Conservation (phyloP, 2,329 filamentous ascomycete genomes). For the Hypoxylon sp. region DNA sequence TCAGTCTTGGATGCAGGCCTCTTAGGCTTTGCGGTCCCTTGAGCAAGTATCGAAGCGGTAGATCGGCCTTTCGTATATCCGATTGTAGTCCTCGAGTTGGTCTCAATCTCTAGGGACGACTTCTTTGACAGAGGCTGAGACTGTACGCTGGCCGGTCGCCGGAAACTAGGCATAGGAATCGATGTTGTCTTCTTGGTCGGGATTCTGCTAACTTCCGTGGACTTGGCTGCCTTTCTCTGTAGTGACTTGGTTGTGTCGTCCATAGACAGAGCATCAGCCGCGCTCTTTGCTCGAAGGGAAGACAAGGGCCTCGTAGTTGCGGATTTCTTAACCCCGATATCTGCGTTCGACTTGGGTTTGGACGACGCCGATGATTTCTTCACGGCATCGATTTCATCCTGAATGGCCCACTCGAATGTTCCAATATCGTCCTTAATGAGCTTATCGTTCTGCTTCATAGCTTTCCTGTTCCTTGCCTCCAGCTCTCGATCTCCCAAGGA, state of each 20-base stretch:
- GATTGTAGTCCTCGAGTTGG: slow-evolving; percentile 80
- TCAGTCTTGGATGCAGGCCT: slow-evolving; percentile 32
- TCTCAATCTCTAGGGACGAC: slow-evolving; percentile 66
- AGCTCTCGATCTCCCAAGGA: slow-evolving; percentile 69
- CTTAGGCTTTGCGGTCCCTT: slow-evolving; percentile 42
- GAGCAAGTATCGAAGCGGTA: slow-evolving; percentile 58
- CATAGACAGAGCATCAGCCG: slow-evolving; percentile 62
- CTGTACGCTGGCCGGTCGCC: slow-evolving; percentile 47
- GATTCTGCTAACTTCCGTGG: slow-evolving; percentile 36
- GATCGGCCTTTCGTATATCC: slow-evolving; percentile 83
- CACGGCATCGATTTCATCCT: slow-evolving; percentile 58
- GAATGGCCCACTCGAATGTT: slow-evolving; percentile 67
- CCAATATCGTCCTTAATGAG: slow-evolving; percentile 73
- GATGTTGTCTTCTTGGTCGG: slow-evolving; percentile 40
- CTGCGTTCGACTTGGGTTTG: slow-evolving; percentile 10
- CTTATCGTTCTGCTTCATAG: slow-evolving; percentile 67
- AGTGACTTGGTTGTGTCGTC: slow-evolving; percentile 45
- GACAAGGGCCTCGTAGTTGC: slow-evolving; percentile 50
- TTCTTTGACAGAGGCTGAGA: slow-evolving; percentile 55
- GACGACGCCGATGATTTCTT: slow-evolving; percentile 32
- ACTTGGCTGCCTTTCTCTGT: slow-evolving; percentile 44
- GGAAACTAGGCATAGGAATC: slow-evolving; percentile 44
- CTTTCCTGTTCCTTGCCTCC: slow-evolving; percentile 60
- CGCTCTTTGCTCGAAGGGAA: slow-evolving; percentile 63
- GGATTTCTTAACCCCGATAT: slow-evolving; percentile 22